Evolutionary conservation across 2,329 filamentous ascomycete species (phyloP), one percentile per base, ranked within the genome.

Genomic region (Exutisphaerella laricina): DNA sequence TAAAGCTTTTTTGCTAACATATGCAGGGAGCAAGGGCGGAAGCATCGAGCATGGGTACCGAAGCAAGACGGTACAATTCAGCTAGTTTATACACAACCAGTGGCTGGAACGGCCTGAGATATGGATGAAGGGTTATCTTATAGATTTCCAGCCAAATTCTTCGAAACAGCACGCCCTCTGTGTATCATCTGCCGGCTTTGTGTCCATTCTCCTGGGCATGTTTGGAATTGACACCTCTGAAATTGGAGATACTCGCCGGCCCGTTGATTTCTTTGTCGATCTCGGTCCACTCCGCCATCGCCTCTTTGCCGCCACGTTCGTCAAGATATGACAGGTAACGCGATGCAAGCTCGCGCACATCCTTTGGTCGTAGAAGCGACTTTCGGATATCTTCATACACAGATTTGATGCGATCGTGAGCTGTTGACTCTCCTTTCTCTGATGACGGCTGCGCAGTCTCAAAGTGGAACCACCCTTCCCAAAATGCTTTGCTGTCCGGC

Each of bases 251-350:
- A 41, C 53, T 58, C n/a, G 43, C 59, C 54, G 68, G 70, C 49
- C 92, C 92, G 63, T 94, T 92, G 46, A 96, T 78, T 63, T 94
- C 85, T 31, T 82, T 78, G 61, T 98, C 90, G 25, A 97, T 71
- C 46, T 75, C 70, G 60, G 96, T 73, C 63, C 89, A 95, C 56
- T 89, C 84, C 66, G 88, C 87, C 70, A 94, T 90, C 2, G 87
- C 79, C 22, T 89, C 79, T 62, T 88, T 85, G 48, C 79, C 82
- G 10, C 90, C 89, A 41, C 85, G 76, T 56, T 94, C 82, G 50
- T 94, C 79, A 25, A 98, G 72, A 59, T 92, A 96, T 9, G 75
- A 71, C 71, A 96, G 80, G 65, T 97, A 98, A 42, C 75, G 70
- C 49, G 85, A 77, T 29, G 82, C 81, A 4, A 98, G 69, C 32